These are phyloP conservation scores for Zymoseptoria ardabiliae DNA, from an alignment of 2,329 filamentous ascomycete species.

Conservation along the genomic window DNA sequence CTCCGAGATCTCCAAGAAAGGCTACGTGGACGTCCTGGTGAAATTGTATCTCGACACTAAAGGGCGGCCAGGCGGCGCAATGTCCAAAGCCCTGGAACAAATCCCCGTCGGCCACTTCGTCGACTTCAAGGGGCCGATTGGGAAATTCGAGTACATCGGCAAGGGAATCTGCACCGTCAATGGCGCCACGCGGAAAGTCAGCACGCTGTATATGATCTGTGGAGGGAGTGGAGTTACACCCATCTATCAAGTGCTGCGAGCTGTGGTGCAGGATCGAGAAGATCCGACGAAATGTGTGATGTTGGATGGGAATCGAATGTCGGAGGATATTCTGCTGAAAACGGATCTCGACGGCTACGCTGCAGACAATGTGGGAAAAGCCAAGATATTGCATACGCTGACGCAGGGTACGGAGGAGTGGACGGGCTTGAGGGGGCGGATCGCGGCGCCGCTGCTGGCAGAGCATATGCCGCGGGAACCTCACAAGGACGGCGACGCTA, in stretches of 20 bases:
- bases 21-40: constrained; percentile 66
- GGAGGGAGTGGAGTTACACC: constrained; percentile 89
- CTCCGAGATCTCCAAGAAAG: constrained; percentile 54
- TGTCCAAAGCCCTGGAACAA: constrained; percentile 72
- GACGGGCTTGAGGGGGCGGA: constrained; percentile 60
- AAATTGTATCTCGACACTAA: constrained; percentile 68
- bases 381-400: constrained; percentile 61
- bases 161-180: constrained; percentile 57
- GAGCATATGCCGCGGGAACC: constrained; percentile 43
- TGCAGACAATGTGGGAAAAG: constrained; percentile 47
- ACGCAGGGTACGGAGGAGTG: constrained; percentile 57
- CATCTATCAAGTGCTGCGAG: constrained; percentile 73
- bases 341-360: constrained; percentile 62
- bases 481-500: constrained; percentile 32
- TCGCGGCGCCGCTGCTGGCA: constrained; percentile 56
- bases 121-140: constrained; percentile 82
- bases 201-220: constrained; percentile 76
- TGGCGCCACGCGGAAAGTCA: constrained; percentile 48
- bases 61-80: constrained; percentile 59
- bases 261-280: constrained; percentile 57
- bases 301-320: constrained; percentile 67
- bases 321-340: constrained; percentile 77
- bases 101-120: constrained; percentile 65
- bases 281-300: constrained; percentile 65
- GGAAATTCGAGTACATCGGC: constrained; percentile 74